Conservation (phyloP, 352 stramenopile genomes). For the Pythium rishiriense region DNA sequence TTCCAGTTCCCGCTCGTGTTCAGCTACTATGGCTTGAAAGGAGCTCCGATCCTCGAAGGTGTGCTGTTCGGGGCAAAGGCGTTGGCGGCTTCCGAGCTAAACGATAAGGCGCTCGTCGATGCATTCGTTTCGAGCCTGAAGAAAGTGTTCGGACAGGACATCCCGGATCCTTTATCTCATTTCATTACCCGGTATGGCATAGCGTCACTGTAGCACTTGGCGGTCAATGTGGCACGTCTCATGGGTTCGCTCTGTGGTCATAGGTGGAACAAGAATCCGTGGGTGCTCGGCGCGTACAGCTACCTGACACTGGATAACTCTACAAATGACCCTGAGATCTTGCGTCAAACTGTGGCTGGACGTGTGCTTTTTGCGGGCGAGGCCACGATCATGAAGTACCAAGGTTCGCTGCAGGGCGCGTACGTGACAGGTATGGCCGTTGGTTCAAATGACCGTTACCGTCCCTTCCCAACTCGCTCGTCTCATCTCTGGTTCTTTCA, state of each 20-base stretch:
- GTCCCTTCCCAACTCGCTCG: background rate
- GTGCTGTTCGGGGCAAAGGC: conserved; percentile 53
- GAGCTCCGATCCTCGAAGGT: conserved; percentile 51
- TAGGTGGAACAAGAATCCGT: conserved; percentile 65
- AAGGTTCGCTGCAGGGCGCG: conserved; percentile 61
- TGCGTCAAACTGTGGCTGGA: conserved; percentile 39
- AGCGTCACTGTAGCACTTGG: background rate
- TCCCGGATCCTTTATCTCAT: conserved; percentile 40
- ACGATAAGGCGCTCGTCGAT: conserved; percentile 44
- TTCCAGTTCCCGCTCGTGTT: conserved; percentile 58
- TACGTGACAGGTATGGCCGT: conserved; percentile 47
- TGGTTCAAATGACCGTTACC: background rate
- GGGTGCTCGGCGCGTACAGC: conserved; percentile 59
- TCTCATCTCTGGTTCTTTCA: background rate
- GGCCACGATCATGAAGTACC: conserved; percentile 68
- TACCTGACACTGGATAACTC: conserved; percentile 64
- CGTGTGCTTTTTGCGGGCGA: conserved; percentile 69
- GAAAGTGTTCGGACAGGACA: conserved; percentile 39
- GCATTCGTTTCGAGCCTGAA: conserved; percentile 49
- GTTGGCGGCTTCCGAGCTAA: conserved; percentile 37
- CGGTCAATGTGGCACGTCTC: background rate
- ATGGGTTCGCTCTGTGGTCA: background rate
- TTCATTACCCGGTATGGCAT: conserved; percentile 49
- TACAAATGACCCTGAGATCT: conserved; percentile 49
- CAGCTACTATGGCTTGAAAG: conserved; percentile 59